phyloP scores from a whole-genome alignment of 495 filamentous ascomycete species.

The Aspergillus steynii region DNA sequence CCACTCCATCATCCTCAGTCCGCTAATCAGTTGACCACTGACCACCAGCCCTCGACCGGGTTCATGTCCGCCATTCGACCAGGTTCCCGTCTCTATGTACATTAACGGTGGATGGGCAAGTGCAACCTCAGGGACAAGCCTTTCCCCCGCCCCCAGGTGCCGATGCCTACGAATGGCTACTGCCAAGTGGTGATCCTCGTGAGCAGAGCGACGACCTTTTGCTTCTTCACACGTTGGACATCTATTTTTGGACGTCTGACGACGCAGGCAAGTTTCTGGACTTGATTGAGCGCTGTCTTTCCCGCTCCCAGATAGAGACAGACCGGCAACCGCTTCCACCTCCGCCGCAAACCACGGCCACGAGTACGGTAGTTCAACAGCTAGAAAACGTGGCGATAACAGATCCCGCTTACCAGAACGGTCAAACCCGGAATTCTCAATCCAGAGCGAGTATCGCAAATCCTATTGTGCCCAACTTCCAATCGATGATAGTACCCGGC shows the following conservation, averaged over 20 bases:
- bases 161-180: constrained; percentile 69
- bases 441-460: constrained; percentile 23
- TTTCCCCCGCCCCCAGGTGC: constrained; percentile 38
- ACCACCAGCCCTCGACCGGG: constrained; percentile 58
- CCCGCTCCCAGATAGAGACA: constrained; percentile 56
- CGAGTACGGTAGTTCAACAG: constrained; percentile 81
- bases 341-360: constrained; percentile 58
- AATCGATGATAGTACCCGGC: constrained; percentile 10
- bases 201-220: constrained; percentile 72
- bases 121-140: constrained; percentile 27
- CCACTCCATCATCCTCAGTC: neutral
- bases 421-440: constrained; percentile 50
- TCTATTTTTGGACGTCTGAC: constrained; percentile 84
- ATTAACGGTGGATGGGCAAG: constrained; percentile 63
- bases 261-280: constrained; percentile 77
- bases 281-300: constrained; percentile 58
- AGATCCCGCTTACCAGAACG: constrained; percentile 58
- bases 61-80: constrained; percentile 70
- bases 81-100: constrained; percentile 77
- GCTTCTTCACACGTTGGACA: constrained; percentile 78
- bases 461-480: neutral
- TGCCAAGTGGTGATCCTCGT: constrained; percentile 67
- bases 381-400: constrained; percentile 79
- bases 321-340: constrained; percentile 46
- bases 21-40: neutral